Conservation (phyloP, 2,329 filamentous ascomycete genomes). For the Colletotrichum gigasporum region DNA sequence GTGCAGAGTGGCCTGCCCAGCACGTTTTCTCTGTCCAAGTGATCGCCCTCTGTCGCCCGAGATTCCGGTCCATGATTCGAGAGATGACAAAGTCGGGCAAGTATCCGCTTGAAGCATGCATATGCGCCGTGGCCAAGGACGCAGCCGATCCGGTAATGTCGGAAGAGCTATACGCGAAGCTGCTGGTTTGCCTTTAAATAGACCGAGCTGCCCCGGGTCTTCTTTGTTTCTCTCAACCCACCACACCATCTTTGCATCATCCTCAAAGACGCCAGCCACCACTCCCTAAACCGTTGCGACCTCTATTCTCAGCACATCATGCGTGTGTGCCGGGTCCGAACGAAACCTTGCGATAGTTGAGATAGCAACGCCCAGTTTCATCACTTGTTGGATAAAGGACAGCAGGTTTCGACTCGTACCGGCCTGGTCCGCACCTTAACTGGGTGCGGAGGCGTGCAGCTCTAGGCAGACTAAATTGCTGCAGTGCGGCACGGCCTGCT, state of each 20-base stretch:
- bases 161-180: neutral
- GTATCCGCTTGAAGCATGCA: neutral
- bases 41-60: neutral
- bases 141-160: neutral
- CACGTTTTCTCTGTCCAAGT: too few species aligned
- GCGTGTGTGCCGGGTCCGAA: too few species aligned
- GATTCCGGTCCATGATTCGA: neutral
- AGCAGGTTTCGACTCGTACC: too few species aligned
- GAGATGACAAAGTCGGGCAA: neutral
- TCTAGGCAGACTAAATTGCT: too few species aligned
- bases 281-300: neutral
- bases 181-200: neutral
- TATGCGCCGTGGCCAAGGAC: neutral
- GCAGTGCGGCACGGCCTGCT: too few species aligned
- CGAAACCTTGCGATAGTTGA: too few species aligned
- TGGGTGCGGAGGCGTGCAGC: too few species aligned
- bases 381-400: too few species aligned
- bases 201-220: neutral
- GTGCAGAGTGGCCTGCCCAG: too few species aligned
- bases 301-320: neutral
- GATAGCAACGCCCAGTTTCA: too few species aligned
- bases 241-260: neutral
- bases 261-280: neutral
- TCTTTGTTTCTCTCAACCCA: constrained; percentile 6
- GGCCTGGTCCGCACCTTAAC: too few species aligned